Evolutionary conservation across 2,329 filamentous ascomycete genomes (phyloP).

Genomic region (Ophiostoma himal-ulmi): DNA sequence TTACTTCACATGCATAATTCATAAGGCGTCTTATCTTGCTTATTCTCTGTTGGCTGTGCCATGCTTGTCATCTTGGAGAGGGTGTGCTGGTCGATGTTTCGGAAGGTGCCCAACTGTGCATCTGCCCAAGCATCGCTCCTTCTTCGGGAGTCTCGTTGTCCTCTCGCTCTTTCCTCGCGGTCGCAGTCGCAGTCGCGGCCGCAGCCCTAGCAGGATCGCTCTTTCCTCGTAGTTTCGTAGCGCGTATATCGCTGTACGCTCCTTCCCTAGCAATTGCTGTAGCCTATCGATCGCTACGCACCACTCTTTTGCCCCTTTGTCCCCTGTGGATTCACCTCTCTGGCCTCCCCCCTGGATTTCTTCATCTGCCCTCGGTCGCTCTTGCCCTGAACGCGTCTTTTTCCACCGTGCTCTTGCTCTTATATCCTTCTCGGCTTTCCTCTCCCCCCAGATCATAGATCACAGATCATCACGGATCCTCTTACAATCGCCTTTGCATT

Average conservation of each 20-base stretch:
- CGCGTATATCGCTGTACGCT: not conserved
- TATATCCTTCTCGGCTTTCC: not conserved
- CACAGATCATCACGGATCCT: constrained; percentile 9
- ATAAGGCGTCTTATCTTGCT: not conserved
- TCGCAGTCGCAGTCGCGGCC: not conserved
- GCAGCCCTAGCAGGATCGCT: not conserved
- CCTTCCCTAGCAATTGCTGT: not conserved
- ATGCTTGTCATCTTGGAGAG: not conserved
- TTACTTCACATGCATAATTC: not conserved
- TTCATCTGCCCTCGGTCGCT: constrained; percentile 1
- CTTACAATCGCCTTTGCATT: not conserved
- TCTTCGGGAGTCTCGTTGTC: not conserved
- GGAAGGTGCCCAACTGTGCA: not conserved
- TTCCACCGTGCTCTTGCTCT: not conserved
- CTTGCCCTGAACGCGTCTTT: constrained; percentile 3
- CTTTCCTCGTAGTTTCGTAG: not conserved
- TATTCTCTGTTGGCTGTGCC: not conserved
- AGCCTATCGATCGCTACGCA: constrained; percentile 17
- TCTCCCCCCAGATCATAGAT: not conserved
- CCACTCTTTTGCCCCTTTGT: constrained; percentile 8
- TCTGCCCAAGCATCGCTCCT: not conserved
- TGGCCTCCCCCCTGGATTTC: constrained; percentile 14
- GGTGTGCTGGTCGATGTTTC: constrained; percentile 1
- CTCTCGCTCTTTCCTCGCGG: not conserved
- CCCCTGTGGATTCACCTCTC: constrained; percentile 9